Evolutionary conservation across 2,329 filamentous ascomycete species (phyloP).

Genomic region (Hypomyces rosellus): DNA sequence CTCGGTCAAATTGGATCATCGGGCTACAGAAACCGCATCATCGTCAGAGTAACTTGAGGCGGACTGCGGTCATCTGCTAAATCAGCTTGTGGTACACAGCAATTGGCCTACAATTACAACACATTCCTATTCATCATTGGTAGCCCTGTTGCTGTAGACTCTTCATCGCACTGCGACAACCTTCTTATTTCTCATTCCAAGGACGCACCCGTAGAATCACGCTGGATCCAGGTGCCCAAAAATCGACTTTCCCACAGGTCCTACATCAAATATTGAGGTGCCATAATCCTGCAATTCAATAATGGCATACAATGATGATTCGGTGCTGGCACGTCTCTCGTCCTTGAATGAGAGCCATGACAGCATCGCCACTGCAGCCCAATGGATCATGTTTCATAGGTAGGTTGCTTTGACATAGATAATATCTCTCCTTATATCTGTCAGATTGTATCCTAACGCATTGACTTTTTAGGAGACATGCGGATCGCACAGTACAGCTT

Average conservation of each 20-base stretch:
- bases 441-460: not conserved
- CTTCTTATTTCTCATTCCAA: conserved; percentile 10
- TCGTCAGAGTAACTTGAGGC: not conserved
- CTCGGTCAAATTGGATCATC: not conserved
- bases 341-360: conserved; percentile 96
- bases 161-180: conserved; percentile 23
- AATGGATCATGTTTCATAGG: conserved; percentile 99
- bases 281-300: not conserved
- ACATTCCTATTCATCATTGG: conserved; percentile 13
- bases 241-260: not conserved
- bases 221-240: not conserved
- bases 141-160: conserved; percentile 20
- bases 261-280: not conserved
- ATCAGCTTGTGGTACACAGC: conserved; percentile 3
- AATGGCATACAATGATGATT: conserved; percentile 96
- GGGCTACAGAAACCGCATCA: not conserved
- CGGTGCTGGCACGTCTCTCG: conserved; percentile 88
- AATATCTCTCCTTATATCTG: conserved; percentile 3
- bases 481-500: conserved; percentile 82
- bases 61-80: not conserved
- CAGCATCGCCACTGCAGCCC: conserved; percentile 89
- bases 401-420: conserved; percentile 33
- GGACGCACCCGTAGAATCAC: conserved; percentile 15
- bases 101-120: conserved; percentile 3
- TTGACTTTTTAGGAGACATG: conserved; percentile 64